Evolutionary conservation across 768 basidiomycete species (phyloP).

Genomic region (Austroboletus eburneus): DNA sequence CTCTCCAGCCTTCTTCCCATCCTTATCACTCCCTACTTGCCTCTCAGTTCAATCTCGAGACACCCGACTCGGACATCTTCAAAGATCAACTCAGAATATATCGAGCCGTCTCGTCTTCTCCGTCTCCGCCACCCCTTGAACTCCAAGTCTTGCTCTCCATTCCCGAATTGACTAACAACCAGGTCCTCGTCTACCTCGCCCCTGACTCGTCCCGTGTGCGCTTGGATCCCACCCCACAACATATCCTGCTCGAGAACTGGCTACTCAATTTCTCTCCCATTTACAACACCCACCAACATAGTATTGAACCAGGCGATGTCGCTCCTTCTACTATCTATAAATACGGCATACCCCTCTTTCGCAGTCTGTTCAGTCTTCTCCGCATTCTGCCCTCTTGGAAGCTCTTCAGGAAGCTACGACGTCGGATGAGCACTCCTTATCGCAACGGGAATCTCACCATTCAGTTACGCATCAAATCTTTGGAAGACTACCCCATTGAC

Average conservation of each 20-base stretch:
- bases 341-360: constrained; percentile 77
- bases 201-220: constrained; percentile 57
- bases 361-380: constrained; percentile 65
- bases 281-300: constrained; percentile 11
- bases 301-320: constrained; percentile 41
- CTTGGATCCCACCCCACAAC: constrained; percentile 64
- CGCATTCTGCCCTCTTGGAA: constrained; percentile 77
- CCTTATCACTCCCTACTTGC: not conserved
- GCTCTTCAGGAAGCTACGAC: constrained; percentile 56
- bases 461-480: constrained; percentile 41
- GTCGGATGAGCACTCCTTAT: constrained; percentile 34
- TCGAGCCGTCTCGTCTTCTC: constrained; percentile 42
- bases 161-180: constrained; percentile 64
- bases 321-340: constrained; percentile 80
- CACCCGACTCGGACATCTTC: constrained; percentile 66
- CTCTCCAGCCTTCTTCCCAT: not conserved
- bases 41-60: constrained; percentile 75
- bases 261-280: constrained; percentile 43
- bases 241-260: constrained; percentile 74
- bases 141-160: constrained; percentile 68
- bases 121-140: constrained; percentile 45
- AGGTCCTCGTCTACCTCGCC: constrained; percentile 65
- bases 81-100: constrained; percentile 58
- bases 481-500: constrained; percentile 28
- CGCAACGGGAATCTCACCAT: constrained; percentile 46